phyloP scores from a whole-genome alignment of 2,329 filamentous ascomycete genomes.

The Chrysoporthe puriensis region DNA sequence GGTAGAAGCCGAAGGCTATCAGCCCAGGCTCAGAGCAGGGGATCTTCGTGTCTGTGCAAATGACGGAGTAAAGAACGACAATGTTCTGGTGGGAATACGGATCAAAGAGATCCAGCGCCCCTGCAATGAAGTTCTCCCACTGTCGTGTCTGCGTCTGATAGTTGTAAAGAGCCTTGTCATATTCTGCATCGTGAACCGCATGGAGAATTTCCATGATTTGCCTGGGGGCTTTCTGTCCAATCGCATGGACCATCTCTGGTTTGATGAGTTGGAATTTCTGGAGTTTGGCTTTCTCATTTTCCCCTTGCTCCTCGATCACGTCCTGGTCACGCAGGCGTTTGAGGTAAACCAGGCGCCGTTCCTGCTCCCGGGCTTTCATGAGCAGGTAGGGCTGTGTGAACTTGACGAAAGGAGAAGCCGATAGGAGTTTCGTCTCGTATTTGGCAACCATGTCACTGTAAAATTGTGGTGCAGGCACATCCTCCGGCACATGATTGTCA shows the following conservation, averaged over 20 bases:
- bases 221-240: conserved; percentile 76
- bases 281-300: conserved; percentile 64
- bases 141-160: conserved; percentile 94
- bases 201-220: conserved; percentile 93
- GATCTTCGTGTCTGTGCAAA: conserved; percentile 91
- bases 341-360: conserved; percentile 79
- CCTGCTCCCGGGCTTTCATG: conserved; percentile 89
- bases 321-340: conserved; percentile 82
- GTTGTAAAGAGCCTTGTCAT: conserved; percentile 90
- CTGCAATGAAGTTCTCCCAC: conserved; percentile 94
- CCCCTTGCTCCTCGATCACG: conserved; percentile 57
- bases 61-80: conserved; percentile 88
- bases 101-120: conserved; percentile 87
- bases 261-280: conserved; percentile 88
- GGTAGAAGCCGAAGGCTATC: conserved; percentile 91
- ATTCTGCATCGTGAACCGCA: conserved; percentile 94
- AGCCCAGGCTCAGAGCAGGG: conserved; percentile 90
- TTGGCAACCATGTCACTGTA: conserved; percentile 96
- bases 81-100: conserved; percentile 97
- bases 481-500: conserved; percentile 68
- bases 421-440: conserved; percentile 89
- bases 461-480: conserved; percentile 84
- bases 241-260: conserved; percentile 91
- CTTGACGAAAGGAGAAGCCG: conserved; percentile 93
- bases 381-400: conserved; percentile 93